Evolutionary conservation across 441 rosid genomes (phyloP), one percentile per base, ranked within the genome.

Genomic region (Gossypium schwendimanii): DNA sequence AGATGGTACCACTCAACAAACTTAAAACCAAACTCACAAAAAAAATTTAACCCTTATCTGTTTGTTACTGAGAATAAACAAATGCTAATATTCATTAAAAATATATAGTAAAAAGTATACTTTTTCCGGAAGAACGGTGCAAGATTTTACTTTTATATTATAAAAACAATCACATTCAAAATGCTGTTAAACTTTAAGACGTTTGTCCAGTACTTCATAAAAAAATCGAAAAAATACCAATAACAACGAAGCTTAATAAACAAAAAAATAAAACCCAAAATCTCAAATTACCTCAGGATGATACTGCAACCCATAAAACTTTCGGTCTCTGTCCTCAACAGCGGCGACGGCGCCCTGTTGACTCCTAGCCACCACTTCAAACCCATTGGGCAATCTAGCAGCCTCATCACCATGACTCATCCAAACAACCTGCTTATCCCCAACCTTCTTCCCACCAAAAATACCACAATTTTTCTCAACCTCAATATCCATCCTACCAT

Each of bases 341-440:
- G 93, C 96, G 1, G 98, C 97, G 64, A 95, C 88, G n/a, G 83
- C 81, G 5, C 98, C 96, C 72, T 95, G 93, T 41, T 85, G 81
- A 61, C 98, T 95, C 82, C 85, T 81, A 0, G 87, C 98, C 71
- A 87, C 96, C 21, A 89, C 83, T 70, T 87, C 87, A 71, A 94
- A 94, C 69, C 98, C 97, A 5, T 82, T 70, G 23, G 96, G 97
- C 77, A 95, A 77, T 62, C 64, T 59, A 1, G 73, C 83, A 5
- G 89, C 91, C 84, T 95, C 98, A 62, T 89, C 98, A 0, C 97
- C 99, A 63, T 91, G 98, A 52, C 98, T 95, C 99, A 93, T 95
- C 99, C 98, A 93, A 70, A 89, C 97, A 6, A 85, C 84, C 83
- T 93, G 92, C 76, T 65, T 84, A 47, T 91, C 87, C 65, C 96